Evolutionary conservation across 2,329 filamentous ascomycete species (phyloP).

Genomic region (Keithomyces neogunnii): DNA sequence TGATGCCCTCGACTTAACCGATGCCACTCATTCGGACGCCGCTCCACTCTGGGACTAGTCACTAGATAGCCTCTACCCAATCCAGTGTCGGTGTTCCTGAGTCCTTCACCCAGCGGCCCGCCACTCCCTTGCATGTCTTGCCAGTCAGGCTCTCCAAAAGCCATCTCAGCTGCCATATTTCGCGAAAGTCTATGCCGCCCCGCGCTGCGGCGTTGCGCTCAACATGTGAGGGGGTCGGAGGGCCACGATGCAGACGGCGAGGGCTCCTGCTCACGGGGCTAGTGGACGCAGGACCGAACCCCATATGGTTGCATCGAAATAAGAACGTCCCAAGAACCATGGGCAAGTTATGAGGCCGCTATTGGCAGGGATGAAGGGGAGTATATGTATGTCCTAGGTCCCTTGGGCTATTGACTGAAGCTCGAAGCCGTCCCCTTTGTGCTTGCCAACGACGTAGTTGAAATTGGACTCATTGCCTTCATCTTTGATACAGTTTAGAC

Average conservation of each 20-base stretch:
- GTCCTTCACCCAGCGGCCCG: not conserved
- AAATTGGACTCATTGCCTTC: not conserved
- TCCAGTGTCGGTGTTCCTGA: not conserved
- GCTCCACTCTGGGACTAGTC: not conserved
- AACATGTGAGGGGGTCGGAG: not conserved
- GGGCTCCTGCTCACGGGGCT: not conserved
- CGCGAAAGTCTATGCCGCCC: not conserved
- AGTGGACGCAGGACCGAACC: not conserved
- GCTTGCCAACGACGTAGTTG: not conserved
- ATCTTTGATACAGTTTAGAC: not conserved
- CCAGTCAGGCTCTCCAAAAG: not conserved
- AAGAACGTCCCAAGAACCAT: not conserved
- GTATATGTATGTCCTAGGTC: not conserved
- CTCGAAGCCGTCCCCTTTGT: no score
- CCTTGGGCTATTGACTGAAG: not conserved
- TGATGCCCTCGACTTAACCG: not conserved
- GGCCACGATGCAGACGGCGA: not conserved
- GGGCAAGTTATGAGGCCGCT: not conserved
- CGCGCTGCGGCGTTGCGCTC: not conserved
- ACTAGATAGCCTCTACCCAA: not conserved
- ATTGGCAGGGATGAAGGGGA: not conserved
- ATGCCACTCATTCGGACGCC: not conserved
- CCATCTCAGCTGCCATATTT: slow-evolving; percentile 1
- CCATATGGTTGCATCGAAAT: not conserved
- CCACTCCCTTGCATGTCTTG: not conserved